Evolutionary conservation across 345 rosid genomes (phyloP), one percentile per base, ranked within the genome.

Genomic region (Triadica sebifera): DNA sequence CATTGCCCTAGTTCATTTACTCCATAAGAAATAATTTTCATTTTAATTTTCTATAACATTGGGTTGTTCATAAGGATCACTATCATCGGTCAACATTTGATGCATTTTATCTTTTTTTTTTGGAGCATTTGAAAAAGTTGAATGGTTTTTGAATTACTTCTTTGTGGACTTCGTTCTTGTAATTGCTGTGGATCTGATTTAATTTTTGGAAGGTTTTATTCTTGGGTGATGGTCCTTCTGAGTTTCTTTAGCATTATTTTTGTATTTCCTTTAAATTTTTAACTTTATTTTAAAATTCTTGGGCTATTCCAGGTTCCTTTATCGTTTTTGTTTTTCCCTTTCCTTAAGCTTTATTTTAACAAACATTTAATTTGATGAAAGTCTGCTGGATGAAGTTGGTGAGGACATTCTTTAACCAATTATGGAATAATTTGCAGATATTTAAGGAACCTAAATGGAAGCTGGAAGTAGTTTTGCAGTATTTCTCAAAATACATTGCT

Each of bases 371-470:
- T 65, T 0, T 74, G 52, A 29, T n/a, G 63, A 19, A 39, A 68
- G n/a, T 25, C 8, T 16, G 55, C 38, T 51, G 20, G 72, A 38
- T 25, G 56, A 63, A 37, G 13, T 29, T 62, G 38, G 19, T 60
- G 39, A 63, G 41, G 1, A 16, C 60, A 45, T 71, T 25, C 29
- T 65, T 5, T 15, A 66, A 9, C 61, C 47, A 11, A 46, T 66
- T 24, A 43, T 24, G 29, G 38, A 39, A 47, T 74, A 37, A n/a
- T 69, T 66, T 81, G 71, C 90, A 92, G 97, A 86, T 78, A 41
- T 90, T 92, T 67, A 73, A 80, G 45, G 85, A 91, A 69, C 90
- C 93, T 57, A 92, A 86, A 76, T 89, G 95, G 98, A 94, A 94
- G 85, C 84, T 89, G 70, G 95, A 86, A 81, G 81, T 94, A 43